Percentiles rank a stretch among this genome's conserved stretches.
Evolutionary conservation across 306 rosid genomes (phyloP).

Genomic region (Senna tora): DNA sequence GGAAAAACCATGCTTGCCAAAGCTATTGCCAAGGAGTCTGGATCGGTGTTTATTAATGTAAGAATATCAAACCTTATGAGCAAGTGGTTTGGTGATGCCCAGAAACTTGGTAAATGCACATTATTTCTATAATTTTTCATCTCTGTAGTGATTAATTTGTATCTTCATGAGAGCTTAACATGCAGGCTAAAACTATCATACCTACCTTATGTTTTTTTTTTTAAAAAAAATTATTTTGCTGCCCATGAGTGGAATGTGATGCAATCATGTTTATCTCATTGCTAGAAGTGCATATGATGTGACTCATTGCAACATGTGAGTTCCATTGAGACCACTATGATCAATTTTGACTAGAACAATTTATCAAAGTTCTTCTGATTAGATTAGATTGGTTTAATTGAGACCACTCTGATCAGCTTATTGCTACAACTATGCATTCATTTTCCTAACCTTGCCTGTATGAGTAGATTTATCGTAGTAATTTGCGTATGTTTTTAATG

Average conservation of each 20-base stretch:
- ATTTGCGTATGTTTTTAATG: conserved; percentile 23
- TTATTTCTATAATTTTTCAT: neutral
- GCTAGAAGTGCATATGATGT: neutral
- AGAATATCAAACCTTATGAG: conserved; percentile 95
- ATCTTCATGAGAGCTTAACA: conserved; percentile 3
- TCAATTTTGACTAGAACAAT: too few relatives aligned
- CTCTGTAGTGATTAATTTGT: neutral
- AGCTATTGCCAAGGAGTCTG: conserved; percentile 98
- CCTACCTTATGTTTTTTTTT: neutral
- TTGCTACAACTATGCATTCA: neutral
- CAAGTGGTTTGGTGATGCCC: conserved; percentile 99
- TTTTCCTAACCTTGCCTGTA: conserved; percentile 22
- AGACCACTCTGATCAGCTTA: neutral
- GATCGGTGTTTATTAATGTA: conserved; percentile 89
- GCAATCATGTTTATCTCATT: conserved; percentile 16
- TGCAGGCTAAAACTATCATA: conserved; percentile 6
- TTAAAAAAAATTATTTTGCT: too few relatives aligned
- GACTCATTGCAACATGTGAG: conserved; percentile 1
- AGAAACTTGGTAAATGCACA: conserved; percentile 85
- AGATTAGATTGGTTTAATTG: neutral
- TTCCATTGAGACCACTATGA: conserved; percentile 9
- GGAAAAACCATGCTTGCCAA: conserved; percentile 99
- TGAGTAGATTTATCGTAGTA: conserved; percentile 6
- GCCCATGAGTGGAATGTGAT: neutral
- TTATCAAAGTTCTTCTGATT: neutral